Percentiles rank a stretch among this genome's conserved stretches.
Conservation (phyloP, 192 early-diverging fungal species). For the Podochytrium sp. region DNA sequence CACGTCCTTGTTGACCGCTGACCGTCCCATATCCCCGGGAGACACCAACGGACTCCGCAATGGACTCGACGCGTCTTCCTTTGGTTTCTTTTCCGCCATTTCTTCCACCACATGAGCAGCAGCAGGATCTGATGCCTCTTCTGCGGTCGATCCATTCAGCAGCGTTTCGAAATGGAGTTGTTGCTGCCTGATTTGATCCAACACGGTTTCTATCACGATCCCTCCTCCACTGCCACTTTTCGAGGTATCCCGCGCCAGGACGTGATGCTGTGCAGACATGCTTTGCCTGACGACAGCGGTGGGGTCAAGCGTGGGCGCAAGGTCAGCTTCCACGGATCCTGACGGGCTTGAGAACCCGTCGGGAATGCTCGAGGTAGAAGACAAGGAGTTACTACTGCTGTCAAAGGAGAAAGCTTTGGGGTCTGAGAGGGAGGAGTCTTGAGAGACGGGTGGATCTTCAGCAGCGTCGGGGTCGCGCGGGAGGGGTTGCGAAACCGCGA, state of each 20-base stretch:
- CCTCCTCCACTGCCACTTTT: neutral
- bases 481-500: too few species aligned
- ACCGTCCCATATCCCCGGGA: neutral
- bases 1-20: slow-evolving; percentile 34
- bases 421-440: too few species aligned
- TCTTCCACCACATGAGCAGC: neutral
- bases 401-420: too few species aligned
- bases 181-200: neutral
- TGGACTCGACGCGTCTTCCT: neutral
- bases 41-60: neutral
- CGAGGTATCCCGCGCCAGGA: slow-evolving; percentile 9
- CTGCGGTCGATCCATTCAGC: neutral
- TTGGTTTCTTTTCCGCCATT: slow-evolving; percentile 36
- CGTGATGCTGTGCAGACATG: slow-evolving; percentile 38
- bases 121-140: neutral
- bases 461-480: too few species aligned
- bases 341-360: too few species aligned
- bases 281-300: too few species aligned
- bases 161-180: neutral
- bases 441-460: too few species aligned
- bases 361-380: too few species aligned
- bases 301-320: too few species aligned
- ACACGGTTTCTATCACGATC: slow-evolving; percentile 8
- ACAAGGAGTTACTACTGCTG: too few species aligned
- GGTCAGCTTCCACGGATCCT: too few species aligned